Conservation (phyloP, 208 protist genomes). For the Trypanosoma conorhini region DNA sequence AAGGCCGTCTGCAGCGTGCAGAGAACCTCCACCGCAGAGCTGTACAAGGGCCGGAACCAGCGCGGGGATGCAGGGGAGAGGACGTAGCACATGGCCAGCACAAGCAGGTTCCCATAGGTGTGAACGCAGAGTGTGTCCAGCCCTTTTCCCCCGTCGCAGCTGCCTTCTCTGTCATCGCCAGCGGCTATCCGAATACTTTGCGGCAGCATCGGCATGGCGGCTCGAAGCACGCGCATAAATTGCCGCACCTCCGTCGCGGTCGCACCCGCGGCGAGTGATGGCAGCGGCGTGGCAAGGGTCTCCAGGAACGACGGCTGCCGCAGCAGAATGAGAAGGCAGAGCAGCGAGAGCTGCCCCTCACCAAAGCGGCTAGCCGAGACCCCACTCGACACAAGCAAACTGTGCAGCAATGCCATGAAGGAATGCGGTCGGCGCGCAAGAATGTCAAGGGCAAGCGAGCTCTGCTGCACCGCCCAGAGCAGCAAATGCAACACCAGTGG, state of each 20-base stretch:
- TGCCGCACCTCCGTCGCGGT: not conserved
- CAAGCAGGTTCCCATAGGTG: slow-evolving; percentile 27
- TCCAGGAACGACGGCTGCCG: slow-evolving; percentile 11
- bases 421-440: not conserved
- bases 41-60: slow-evolving; percentile 15
- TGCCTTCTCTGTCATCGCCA: not conserved
- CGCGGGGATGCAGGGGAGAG: slow-evolving; percentile 18
- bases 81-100: slow-evolving; percentile 25
- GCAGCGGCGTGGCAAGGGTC: slow-evolving; percentile 10
- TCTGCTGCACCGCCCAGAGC: slow-evolving; percentile 23
- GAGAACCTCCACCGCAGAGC: slow-evolving; percentile 25
- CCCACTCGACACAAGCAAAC: slow-evolving; percentile 14
- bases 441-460: not conserved
- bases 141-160: not conserved
- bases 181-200: slow-evolving; percentile 7
- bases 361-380: slow-evolving; percentile 7
- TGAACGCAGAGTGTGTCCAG: slow-evolving; percentile 10
- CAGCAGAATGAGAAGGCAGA: slow-evolving; percentile 24
- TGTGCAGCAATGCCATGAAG: slow-evolving; percentile 16
- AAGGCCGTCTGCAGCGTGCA: slow-evolving; percentile 16
- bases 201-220: slow-evolving; percentile 26
- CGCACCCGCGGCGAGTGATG: slow-evolving; percentile 1
- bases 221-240: slow-evolving; percentile 13
- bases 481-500: slow-evolving; percentile 21
- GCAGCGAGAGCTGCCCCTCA: slow-evolving; percentile 22